A percentile compares a stretch with the other conserved stretches of the same genome.
These are phyloP conservation scores for Solanum sejunctum DNA, from an alignment of 257 asterid species.

Conservation along the genomic window DNA sequence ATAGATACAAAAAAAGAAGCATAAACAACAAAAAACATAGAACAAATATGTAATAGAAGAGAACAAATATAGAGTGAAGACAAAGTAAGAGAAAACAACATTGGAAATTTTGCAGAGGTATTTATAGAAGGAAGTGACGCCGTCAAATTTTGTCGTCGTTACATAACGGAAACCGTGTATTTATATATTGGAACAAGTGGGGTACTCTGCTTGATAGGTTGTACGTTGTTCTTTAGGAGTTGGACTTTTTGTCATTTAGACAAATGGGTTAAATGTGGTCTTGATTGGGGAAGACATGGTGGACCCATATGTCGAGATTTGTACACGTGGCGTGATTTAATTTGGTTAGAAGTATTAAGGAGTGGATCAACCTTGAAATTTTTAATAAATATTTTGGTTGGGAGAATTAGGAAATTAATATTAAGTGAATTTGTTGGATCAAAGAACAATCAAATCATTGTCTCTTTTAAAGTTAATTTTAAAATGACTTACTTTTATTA, in stretches of 20 bases:
- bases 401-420: background rate
- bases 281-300: constrained; percentile 31
- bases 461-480: background rate
- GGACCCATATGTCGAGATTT: constrained; percentile 49
- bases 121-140: constrained; percentile 51
- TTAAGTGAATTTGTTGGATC: constrained; percentile 19
- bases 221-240: background rate
- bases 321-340: background rate
- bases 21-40: background rate
- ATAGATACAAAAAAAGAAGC: background rate
- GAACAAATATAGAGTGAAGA: constrained; percentile 21
- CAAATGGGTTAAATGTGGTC: constrained; percentile 13
- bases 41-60: background rate
- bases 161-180: constrained; percentile 37
- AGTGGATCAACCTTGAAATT: background rate
- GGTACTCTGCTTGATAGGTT: background rate
- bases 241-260: constrained; percentile 10
- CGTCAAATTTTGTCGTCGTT: constrained; percentile 38
- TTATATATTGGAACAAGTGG: background rate
- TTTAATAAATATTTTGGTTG: background rate
- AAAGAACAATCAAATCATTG: constrained; percentile 19
- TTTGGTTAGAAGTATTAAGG: constrained; percentile 8
- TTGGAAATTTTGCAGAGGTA: constrained; percentile 16
- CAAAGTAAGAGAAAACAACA: constrained; percentile 27
- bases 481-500: background rate